phyloP scores from a whole-genome alignment of 495 filamentous ascomycete genomes.

The Mytilinidion resinicola region DNA sequence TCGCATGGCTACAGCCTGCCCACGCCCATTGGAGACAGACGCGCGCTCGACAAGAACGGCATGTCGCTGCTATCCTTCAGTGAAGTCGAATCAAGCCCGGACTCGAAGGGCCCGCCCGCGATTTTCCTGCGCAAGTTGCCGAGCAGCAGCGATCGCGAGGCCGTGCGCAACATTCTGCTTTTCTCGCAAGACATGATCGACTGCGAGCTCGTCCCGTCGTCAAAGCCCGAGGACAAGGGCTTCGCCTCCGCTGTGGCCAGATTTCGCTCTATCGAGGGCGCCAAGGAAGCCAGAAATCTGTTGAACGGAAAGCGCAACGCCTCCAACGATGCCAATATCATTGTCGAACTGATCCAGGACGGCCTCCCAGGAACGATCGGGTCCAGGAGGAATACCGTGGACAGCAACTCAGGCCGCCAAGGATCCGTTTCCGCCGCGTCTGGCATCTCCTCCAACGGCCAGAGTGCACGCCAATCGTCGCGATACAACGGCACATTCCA shows the following conservation, averaged over 20 bases:
- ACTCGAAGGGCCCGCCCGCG: constrained; percentile 34
- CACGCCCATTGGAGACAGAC: constrained; percentile 23
- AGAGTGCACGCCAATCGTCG: constrained; percentile 60
- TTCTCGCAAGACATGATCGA: constrained; percentile 78
- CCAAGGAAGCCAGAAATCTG: constrained; percentile 67
- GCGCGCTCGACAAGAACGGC: constrained; percentile 18
- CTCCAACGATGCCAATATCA: constrained; percentile 67
- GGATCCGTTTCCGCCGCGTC: constrained; percentile 51
- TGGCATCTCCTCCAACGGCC: constrained; percentile 48
- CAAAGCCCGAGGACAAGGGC: constrained; percentile 63
- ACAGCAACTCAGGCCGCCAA: constrained; percentile 48
- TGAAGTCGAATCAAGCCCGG: constrained; percentile 24
- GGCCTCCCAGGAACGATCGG: constrained; percentile 32
- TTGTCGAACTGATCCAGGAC: constrained; percentile 61
- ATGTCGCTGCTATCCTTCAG: constrained; percentile 25
- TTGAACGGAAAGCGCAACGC: constrained; percentile 76
- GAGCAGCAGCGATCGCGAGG: constrained; percentile 62
- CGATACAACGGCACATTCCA: constrained; percentile 77
- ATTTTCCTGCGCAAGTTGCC: constrained; percentile 74
- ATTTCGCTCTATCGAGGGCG: constrained; percentile 64
- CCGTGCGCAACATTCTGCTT: constrained; percentile 72
- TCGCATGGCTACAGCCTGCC: constrained; percentile 23
- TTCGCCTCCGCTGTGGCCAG: constrained; percentile 68
- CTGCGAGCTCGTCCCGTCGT: constrained; percentile 59
- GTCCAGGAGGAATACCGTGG: constrained; percentile 54